Evolutionary conservation across 495 filamentous ascomycete species (phyloP).

Genomic region (Clohesyomyces aquaticus): DNA sequence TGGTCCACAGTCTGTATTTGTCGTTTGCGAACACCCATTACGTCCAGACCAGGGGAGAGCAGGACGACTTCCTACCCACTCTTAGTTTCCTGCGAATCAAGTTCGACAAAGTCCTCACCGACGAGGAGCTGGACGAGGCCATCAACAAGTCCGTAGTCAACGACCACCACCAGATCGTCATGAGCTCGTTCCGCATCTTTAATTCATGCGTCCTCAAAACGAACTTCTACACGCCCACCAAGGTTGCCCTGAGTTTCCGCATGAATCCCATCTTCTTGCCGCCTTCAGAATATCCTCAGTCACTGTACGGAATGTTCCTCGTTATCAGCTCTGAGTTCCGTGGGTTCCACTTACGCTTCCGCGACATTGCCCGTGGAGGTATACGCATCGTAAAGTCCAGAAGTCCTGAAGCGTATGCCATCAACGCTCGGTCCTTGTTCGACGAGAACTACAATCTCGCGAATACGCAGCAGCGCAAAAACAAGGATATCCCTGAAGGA

Average conservation of each 20-base stretch:
- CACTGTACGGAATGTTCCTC: constrained; percentile 96
- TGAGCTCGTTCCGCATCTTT: constrained; percentile 95
- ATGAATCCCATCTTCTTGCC: constrained; percentile 89
- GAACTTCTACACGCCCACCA: constrained; percentile 99
- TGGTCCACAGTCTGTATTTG: constrained; percentile 87
- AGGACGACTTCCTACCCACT: constrained; percentile 80
- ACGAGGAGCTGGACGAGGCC: constrained; percentile 73
- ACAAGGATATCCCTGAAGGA: constrained; percentile 99
- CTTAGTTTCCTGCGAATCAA: constrained; percentile 75
- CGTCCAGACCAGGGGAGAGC: constrained; percentile 74
- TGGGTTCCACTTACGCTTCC: constrained; percentile 96
- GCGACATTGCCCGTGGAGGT: constrained; percentile 94
- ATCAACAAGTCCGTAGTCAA: constrained; percentile 83
- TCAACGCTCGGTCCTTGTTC: constrained; percentile 93
- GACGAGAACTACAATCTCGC: constrained; percentile 99
- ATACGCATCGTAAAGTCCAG: constrained; percentile 98
- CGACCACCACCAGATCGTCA: constrained; percentile 97
- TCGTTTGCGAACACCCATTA: constrained; percentile 92
- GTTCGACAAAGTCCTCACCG: constrained; percentile 75
- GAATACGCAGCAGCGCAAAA: constrained; percentile 98
- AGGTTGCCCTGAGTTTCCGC: constrained; percentile 96
- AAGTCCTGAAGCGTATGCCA: constrained; percentile 90
- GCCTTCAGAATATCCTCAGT: constrained; percentile 87
- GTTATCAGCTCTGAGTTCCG: constrained; percentile 96
- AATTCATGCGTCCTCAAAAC: constrained; percentile 91